Conservation (phyloP, 2,329 filamentous ascomycete species). For the Furcasterigmium furcatum region DNA sequence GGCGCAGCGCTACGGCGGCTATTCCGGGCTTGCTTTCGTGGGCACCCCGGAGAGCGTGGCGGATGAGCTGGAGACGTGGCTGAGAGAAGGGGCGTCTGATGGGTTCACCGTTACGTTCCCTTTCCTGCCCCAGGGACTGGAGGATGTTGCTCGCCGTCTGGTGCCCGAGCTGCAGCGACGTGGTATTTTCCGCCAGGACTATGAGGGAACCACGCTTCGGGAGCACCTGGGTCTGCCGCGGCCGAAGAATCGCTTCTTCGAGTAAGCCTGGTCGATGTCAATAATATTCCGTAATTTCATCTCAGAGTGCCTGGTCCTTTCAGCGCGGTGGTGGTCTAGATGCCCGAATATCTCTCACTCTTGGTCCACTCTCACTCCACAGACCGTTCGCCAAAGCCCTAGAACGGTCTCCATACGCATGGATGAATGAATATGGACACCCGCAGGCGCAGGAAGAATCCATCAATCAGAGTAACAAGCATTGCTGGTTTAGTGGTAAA, state of each 20-base stretch:
- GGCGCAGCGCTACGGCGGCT: constrained; percentile 46
- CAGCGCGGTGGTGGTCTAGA: too few relatives aligned
- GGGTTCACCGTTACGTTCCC: constrained; percentile 49
- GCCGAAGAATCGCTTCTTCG: constrained; percentile 35
- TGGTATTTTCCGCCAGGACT: constrained; percentile 48
- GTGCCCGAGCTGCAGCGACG: constrained; percentile 48
- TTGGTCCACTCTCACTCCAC: too few relatives aligned
- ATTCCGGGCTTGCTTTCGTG: constrained; percentile 46
- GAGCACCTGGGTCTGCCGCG: constrained; percentile 51
- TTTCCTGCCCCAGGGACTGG: constrained; percentile 45
- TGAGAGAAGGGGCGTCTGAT: constrained; percentile 43
- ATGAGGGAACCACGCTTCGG: constrained; percentile 47
- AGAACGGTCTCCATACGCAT: too few relatives aligned
- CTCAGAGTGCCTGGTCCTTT: too few relatives aligned
- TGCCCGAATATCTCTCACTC: too few relatives aligned
- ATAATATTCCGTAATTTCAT: too few relatives aligned
- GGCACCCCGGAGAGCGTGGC: constrained; percentile 45
- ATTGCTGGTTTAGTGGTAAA: too few relatives aligned
- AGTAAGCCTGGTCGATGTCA: too few relatives aligned
- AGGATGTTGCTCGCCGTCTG: constrained; percentile 41
- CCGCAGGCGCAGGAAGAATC: too few relatives aligned
- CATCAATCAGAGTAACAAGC: too few relatives aligned
- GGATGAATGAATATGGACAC: too few relatives aligned
- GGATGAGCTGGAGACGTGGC: constrained; percentile 44
- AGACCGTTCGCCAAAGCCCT: too few relatives aligned